These are phyloP conservation scores for Beauveria sp. DNA, from an alignment of 2,329 filamentous ascomycete genomes.

Conservation along the genomic window DNA sequence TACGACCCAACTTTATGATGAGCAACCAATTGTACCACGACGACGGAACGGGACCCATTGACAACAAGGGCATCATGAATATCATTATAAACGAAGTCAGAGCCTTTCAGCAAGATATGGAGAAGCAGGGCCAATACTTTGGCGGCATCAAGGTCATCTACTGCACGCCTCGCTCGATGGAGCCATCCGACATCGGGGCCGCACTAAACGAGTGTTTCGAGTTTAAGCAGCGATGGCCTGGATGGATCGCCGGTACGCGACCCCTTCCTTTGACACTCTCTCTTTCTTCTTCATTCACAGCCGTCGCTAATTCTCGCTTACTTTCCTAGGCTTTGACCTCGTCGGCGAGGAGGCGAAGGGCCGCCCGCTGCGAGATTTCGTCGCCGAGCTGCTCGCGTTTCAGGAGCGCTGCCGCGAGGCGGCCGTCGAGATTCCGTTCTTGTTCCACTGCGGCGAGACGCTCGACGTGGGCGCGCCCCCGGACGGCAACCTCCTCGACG, in stretches of 20 bases:
- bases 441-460: conserved; percentile 73
- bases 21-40: conserved; percentile 53
- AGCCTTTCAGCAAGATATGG: conserved; percentile 33
- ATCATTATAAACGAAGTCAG: conserved; percentile 51
- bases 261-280: too few relatives aligned
- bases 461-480: conserved; percentile 56
- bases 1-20: conserved; percentile 61
- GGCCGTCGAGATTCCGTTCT: conserved; percentile 55
- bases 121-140: conserved; percentile 33
- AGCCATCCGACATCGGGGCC: conserved; percentile 34
- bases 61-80: conserved; percentile 52
- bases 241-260: conserved; percentile 47
- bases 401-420: conserved; percentile 39
- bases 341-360: conserved; percentile 61
- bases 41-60: conserved; percentile 44
- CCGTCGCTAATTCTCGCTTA: background rate
- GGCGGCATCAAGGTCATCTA: conserved; percentile 65
- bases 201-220: conserved; percentile 55
- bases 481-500: conserved; percentile 63
- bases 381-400: conserved; percentile 50
- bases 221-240: conserved; percentile 48
- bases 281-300: too few relatives aligned
- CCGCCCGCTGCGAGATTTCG: conserved; percentile 48
- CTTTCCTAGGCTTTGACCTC: conserved; percentile 51
- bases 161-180: conserved; percentile 58